Evolutionary conservation across 176 grass and related monocot species (phyloP), one percentile per base, ranked within the genome.

Genomic region (Phragmites australis): DNA sequence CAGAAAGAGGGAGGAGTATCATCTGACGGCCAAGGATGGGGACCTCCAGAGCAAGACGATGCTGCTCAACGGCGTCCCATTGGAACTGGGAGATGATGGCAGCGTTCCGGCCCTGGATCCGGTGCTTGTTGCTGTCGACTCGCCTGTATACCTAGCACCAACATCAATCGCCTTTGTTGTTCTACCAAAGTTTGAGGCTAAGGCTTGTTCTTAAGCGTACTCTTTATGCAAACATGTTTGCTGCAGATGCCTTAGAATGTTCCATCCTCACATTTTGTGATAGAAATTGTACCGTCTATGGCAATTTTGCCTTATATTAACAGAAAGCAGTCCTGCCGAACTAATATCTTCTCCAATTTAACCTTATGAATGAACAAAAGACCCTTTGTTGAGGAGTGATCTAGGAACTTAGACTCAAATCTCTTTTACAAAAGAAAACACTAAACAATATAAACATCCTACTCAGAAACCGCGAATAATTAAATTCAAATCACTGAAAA

Each of bases 161-260:
- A 82, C 92, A 52, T 99, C 97, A 0, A 88, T 99, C 72, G 87
- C 82, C 21, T 99, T 99, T 30, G 72, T 93, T 46, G 90, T 87
- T 32, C 87, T 99, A n/a, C 97, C 97, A 4, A 86, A 86, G 60
- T 99, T 99, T 12, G 93, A 99, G 80, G 93, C 87, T 3, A 90
- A 86, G 77, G 84, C 90, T 68, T 99, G 97, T 67, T 77, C 89
- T 67, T 87, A 45, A 76, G 13, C 6, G 41, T 23, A 3, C 46
- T 47, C 31, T 32, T 18, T 52, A 50, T 14, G 8, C 1, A 56
- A 46, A 17, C 19, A 15, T 37, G 21, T 45, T 79, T 21, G 19
- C 22, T 44, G 63, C 29, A 41, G 52, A 18, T 59, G 51, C 57
- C 15, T n/a, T n/a, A 13, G 7, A 60, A 26, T 18, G 13, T 86